phyloP scores from a whole-genome alignment of 1,139 yeast species.

The Barnettozyma hawaiiensis region DNA sequence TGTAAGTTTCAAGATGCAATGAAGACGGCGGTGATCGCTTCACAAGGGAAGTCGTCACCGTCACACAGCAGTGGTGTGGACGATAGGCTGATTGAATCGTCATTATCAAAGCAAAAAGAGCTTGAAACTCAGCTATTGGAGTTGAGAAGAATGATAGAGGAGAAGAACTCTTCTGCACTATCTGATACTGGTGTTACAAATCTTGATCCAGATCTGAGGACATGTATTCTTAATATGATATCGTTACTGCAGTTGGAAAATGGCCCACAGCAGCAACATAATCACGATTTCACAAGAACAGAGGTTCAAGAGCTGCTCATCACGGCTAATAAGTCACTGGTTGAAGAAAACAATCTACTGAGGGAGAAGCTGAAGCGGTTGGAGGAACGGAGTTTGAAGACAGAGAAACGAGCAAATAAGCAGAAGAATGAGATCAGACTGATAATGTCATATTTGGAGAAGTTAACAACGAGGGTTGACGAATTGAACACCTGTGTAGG shows the following conservation, averaged over 20 bases:
- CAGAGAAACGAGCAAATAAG: not conserved
- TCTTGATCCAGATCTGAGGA: not conserved
- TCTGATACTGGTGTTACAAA: not conserved
- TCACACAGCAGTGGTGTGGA: not conserved
- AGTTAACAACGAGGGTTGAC: not conserved
- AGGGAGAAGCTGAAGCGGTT: not conserved
- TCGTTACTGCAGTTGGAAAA: not conserved
- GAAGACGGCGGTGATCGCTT: no score
- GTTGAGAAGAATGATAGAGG: not conserved
- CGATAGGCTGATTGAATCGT: not conserved
- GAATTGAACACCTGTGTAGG: not conserved
- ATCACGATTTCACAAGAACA: not conserved
- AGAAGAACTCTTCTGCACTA: not conserved
- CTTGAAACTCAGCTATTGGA: not conserved
- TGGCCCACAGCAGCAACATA: no score
- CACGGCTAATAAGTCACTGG: not conserved
- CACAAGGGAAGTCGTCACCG: no score
- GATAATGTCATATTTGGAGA: not conserved
- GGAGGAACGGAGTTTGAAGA: not conserved
- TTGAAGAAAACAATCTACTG: not conserved
- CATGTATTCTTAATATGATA: not conserved
- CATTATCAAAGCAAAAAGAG: not conserved
- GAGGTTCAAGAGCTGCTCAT: not conserved
- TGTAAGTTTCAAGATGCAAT: not conserved
- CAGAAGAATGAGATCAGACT: not conserved